Conservation (phyloP, 2,329 filamentous ascomycete species). For the Exophiala mesophila region DNA sequence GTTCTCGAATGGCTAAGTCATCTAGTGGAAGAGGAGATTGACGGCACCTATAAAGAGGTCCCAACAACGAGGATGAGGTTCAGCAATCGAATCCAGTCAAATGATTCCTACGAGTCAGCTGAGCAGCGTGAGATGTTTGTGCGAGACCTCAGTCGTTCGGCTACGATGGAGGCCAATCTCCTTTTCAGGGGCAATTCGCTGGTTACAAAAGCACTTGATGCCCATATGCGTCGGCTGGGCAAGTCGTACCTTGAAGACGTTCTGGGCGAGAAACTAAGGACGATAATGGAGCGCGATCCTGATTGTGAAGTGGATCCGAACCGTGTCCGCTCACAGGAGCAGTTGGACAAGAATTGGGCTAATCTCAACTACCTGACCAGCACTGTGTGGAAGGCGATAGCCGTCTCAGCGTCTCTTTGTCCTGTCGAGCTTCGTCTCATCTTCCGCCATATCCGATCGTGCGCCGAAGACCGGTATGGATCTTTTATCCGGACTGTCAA, state of each 20-base stretch:
- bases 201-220: conserved; percentile 86
- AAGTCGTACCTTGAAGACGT: conserved; percentile 89
- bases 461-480: conserved; percentile 90
- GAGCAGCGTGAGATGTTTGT: conserved; percentile 59
- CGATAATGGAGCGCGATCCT: conserved; percentile 85
- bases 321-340: conserved; percentile 61
- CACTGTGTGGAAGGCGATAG: conserved; percentile 80
- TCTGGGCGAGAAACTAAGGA: conserved; percentile 74
- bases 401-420: conserved; percentile 66
- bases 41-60: conserved; percentile 79
- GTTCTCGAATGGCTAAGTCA: conserved; percentile 87
- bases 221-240: conserved; percentile 90
- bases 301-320: conserved; percentile 95
- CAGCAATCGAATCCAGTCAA: conserved; percentile 59
- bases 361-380: conserved; percentile 71
- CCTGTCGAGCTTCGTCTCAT: conserved; percentile 78
- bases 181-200: conserved; percentile 93
- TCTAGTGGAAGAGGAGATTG: conserved; percentile 93
- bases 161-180: conserved; percentile 77
- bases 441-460: conserved; percentile 84
- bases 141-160: conserved; percentile 59
- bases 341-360: conserved; percentile 78
- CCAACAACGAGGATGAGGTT: conserved; percentile 60
- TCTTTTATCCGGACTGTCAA: conserved; percentile 84
- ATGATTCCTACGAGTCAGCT: conserved; percentile 52